These are phyloP conservation scores for Sorghum bicolor DNA, from an alignment of 176 grass and related monocot genomes.

Conservation along the genomic window Sorghum_bicolor_NCBIv3 NC_012872.2:64280501-64281000, in stretches of 20 bases:
- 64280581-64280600: conserved; percentile 16
- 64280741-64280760: neutral
- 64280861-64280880: neutral
- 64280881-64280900: neutral
- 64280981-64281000: no score
- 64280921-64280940: conserved; percentile 24
- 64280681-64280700: neutral
- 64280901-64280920: conserved; percentile 20
- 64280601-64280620: neutral
- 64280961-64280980: conserved; percentile 18
- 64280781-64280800: neutral
- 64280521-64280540: neutral
- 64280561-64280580: conserved; percentile 12
- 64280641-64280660: conserved; percentile 17
- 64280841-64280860: neutral
- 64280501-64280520: neutral
- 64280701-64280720: neutral
- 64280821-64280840: conserved; percentile 34
- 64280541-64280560: conserved; percentile 9
- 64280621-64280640: conserved; percentile 30
- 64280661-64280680: conserved; percentile 15
- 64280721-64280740: neutral
- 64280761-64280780: conserved; percentile 5
- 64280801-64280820: conserved; percentile 17
- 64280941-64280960: conserved; percentile 15